Percentiles rank a stretch among this genome's conserved stretches.
Evolutionary conservation across 176 grass and related monocot species (phyloP).

Genomic region (Lolium rigidum): DNA sequence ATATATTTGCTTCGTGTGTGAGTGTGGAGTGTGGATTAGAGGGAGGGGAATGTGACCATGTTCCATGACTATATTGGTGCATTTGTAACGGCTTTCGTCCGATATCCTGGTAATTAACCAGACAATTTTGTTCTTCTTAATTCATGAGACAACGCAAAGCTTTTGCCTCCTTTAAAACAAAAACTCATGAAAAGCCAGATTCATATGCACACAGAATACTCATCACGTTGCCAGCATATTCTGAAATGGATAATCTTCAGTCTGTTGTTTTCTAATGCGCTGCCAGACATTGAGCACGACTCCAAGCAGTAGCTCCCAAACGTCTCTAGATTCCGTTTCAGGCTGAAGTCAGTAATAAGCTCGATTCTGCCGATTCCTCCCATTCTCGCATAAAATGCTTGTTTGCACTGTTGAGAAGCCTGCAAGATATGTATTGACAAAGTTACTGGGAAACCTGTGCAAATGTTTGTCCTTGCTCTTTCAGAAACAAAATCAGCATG

Average conservation of each 20-base stretch:
- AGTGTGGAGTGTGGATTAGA: no score
- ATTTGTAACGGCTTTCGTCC: no score
- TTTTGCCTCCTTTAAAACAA: background rate
- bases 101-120: no score
- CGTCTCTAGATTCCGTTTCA: conserved; percentile 63
- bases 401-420: conserved; percentile 72
- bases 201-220: background rate
- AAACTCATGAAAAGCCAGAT: background rate
- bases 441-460: conserved; percentile 12
- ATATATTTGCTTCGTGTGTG: no score
- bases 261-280: background rate
- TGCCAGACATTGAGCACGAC: background rate
- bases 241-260: background rate
- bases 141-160: background rate
- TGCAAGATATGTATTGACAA: conserved; percentile 29
- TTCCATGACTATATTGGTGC: no score
- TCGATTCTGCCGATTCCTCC: conserved; percentile 76
- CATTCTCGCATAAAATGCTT: conserved; percentile 64
- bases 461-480: background rate
- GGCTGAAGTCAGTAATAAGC: conserved; percentile 75
- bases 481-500: conserved; percentile 11
- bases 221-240: background rate
- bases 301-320: conserved; percentile 59
- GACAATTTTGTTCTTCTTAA: no score
- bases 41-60: no score